These are phyloP conservation scores for Cladosporium oxysporum DNA, from an alignment of 2,329 filamentous ascomycete genomes.

Conservation along the genomic window DNA sequence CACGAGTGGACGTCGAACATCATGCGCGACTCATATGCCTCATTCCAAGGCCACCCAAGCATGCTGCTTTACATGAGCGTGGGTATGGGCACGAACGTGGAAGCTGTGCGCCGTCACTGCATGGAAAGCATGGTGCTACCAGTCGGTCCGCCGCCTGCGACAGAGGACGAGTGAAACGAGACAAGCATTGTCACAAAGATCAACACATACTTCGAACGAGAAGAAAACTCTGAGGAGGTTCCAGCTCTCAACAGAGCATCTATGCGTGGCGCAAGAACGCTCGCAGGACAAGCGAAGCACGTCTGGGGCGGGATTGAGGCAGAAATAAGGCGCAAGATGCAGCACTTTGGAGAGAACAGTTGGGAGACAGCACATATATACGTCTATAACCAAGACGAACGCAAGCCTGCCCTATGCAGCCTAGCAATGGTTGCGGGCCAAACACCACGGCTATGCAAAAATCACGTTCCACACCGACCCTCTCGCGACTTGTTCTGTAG, in stretches of 20 bases:
- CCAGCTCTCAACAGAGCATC: neutral
- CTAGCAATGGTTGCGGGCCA: slow-evolving; percentile 9
- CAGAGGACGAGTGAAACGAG: slow-evolving; percentile 17
- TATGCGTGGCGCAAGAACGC: neutral
- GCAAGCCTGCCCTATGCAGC: neutral
- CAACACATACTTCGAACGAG: no score
- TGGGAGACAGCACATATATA: slow-evolving; percentile 7
- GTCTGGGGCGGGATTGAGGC: slow-evolving; percentile 1
- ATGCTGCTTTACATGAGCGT: slow-evolving; percentile 86
- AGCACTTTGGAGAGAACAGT: neutral
- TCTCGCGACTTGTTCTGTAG: slow-evolving; percentile 1
- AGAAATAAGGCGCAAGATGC: neutral
- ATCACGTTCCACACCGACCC: neutral
- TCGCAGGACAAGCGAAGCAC: neutral
- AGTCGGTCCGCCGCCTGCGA: slow-evolving; percentile 39
- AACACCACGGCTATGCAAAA: slow-evolving; percentile 20
- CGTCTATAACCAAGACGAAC: slow-evolving; percentile 14
- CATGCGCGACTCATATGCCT: slow-evolving; percentile 86
- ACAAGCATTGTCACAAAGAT: neutral
- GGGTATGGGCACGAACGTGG: slow-evolving; percentile 76
- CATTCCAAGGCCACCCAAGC: slow-evolving; percentile 85
- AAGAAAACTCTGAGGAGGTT: neutral
- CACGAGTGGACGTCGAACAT: slow-evolving; percentile 98
- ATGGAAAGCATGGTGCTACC: slow-evolving; percentile 73
- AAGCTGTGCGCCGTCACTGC: slow-evolving; percentile 76